These are phyloP conservation scores for Stephanodiscus triporus DNA, from an alignment of 108 stramenopile species.

Conservation along the genomic window DNA sequence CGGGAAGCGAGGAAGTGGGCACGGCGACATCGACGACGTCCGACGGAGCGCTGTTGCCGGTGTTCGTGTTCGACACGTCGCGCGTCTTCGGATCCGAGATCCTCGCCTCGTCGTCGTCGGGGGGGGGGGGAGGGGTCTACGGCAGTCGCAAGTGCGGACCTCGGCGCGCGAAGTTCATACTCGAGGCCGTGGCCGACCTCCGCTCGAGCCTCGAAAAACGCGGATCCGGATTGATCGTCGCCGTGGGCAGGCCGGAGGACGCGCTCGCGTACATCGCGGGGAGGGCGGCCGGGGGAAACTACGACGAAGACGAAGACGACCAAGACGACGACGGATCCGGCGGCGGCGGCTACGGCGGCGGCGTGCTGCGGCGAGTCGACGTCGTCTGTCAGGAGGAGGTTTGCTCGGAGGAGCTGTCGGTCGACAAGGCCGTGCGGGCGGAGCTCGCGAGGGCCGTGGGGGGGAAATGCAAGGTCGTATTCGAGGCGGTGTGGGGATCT, in stretches of 20 bases:
- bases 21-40: conserved; percentile 1
- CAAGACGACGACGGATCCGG: not conserved
- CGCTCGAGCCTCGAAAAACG: conserved; percentile 56
- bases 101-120: conserved; percentile 19
- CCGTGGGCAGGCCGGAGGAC: conserved; percentile 66
- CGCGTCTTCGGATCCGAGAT: conserved; percentile 66
- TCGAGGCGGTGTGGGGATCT: conserved; percentile 88
- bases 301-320: too few relatives aligned
- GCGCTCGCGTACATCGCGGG: conserved; percentile 49
- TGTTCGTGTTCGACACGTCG: conserved; percentile 78
- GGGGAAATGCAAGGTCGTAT: conserved; percentile 17
- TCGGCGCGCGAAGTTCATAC: conserved; percentile 73
- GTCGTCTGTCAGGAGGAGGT: conserved; percentile 80
- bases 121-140: too few relatives aligned
- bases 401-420: conserved; percentile 68
- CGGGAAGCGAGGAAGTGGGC: conserved; percentile 14
- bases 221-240: conserved; percentile 69
- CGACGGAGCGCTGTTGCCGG: conserved; percentile 56
- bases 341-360: not conserved
- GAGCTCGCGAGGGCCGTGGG: conserved; percentile 31
- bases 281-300: too few relatives aligned
- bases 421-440: conserved; percentile 62
- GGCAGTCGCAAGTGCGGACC: conserved; percentile 74
- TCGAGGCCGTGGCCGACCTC: conserved; percentile 78
- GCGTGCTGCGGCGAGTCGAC: conserved; percentile 11